Evolutionary conservation across 306 rosid genomes (phyloP), one percentile per base, ranked within the genome.

Genomic region (Casuarina equisetifolia): DNA sequence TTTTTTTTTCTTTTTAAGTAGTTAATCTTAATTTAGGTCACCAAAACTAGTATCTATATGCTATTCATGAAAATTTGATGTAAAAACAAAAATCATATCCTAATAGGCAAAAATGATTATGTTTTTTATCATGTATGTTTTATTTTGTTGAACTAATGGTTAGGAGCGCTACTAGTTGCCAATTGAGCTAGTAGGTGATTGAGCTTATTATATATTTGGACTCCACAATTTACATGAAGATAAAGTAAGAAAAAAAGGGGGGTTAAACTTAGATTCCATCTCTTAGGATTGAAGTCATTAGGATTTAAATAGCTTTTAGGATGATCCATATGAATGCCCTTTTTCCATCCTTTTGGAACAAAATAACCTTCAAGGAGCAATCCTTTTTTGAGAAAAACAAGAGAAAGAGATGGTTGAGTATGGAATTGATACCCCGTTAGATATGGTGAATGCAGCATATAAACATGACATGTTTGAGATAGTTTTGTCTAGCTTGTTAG

Each of bases 301-400:
- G 97, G 97, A 9, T 89, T 85, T 7, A 3, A 20, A 40, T 86
- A 89, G 72, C 11, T 81, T 70, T 89, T 88, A 44, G 93, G 91
- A 25, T 25, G 32, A 45, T 89, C 91, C 90, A 91, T 86, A 76
- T 89, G 97, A 82, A 91, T 87, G 4, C 88, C 92, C 78, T 92
- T 85, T 25, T 25, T 25, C 32, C 32, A 25, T 25, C 32, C 97
- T 76, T 86, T 89, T 9, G 97, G 92, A 77, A 89, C 83, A 2
- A 85, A 80, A 43, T 84, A 91, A 9, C 96, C 93, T 91, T 50
- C 49, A 74, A 72, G 73, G 48, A 63, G 36, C 13, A 20, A 20
- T 32, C 64, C 46, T 11, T 11, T 11, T 11, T 70, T 42, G 64
- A 51, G 6, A 66, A 63, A 43, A 15, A 69, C 9, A 9, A 0